Conservation (phyloP, 2,329 filamentous ascomycete genomes). For the Ampelomyces quisqualis region DNA sequence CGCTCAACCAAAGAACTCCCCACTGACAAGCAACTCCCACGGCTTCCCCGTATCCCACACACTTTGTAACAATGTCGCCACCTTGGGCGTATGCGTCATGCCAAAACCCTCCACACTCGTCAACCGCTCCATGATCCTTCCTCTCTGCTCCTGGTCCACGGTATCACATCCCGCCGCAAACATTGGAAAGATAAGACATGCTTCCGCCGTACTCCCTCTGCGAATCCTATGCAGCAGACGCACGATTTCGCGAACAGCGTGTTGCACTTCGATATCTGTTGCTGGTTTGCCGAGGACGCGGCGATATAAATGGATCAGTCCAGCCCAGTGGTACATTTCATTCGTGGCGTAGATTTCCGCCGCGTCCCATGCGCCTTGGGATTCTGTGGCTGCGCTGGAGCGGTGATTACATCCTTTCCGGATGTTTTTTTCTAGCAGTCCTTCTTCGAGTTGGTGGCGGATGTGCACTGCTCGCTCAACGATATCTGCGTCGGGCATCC, state of each 20-base stretch:
- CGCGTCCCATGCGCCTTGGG: slow-evolving; percentile 55
- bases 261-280: slow-evolving; percentile 61
- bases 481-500: slow-evolving; percentile 60
- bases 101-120: slow-evolving; percentile 69
- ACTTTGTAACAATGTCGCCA: slow-evolving; percentile 65
- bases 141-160: slow-evolving; percentile 55
- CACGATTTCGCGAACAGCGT: slow-evolving; percentile 64
- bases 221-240: slow-evolving; percentile 62
- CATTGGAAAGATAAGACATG: slow-evolving; percentile 75
- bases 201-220: slow-evolving; percentile 69
- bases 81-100: slow-evolving; percentile 70
- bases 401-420: slow-evolving; percentile 49
- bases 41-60: slow-evolving; percentile 68
- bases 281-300: slow-evolving; percentile 66
- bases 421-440: slow-evolving; percentile 37
- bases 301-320: slow-evolving; percentile 71
- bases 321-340: slow-evolving; percentile 77
- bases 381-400: slow-evolving; percentile 39
- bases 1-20: slow-evolving; percentile 64
- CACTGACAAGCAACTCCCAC: slow-evolving; percentile 67
- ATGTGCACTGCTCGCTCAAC: slow-evolving; percentile 60
- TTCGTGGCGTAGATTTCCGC: slow-evolving; percentile 71
- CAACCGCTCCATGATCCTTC: slow-evolving; percentile 65
- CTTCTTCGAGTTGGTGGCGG: slow-evolving; percentile 61
- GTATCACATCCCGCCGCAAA: slow-evolving; percentile 81